A percentile compares a stretch with the other conserved stretches of the same genome.
phyloP scores from a whole-genome alignment of 306 rosid species.

The Datisca glomerata region DNA sequence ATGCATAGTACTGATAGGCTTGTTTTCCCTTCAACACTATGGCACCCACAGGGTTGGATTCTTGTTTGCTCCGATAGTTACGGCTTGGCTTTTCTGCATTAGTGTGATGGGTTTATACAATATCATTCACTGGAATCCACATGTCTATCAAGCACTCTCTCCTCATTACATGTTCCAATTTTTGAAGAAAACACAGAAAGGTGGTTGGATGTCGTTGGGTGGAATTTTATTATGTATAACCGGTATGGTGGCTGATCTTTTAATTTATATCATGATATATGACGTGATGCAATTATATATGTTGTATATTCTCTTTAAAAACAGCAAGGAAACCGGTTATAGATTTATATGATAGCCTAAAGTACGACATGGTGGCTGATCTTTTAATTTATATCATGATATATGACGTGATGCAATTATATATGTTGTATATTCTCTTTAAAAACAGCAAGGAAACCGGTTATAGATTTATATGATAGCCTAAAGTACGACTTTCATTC shows the following conservation, averaged over 20 bases:
- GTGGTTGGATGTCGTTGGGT: slow-evolving; percentile 90
- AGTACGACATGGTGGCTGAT: slow-evolving; percentile 23
- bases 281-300: too few species aligned
- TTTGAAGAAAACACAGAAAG: slow-evolving; percentile 52
- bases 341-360: too few species aligned
- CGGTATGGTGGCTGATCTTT: slow-evolving; percentile 18
- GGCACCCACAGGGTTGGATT: slow-evolving; percentile 95
- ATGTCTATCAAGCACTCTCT: slow-evolving; percentile 63
- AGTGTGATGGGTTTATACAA: slow-evolving; percentile 80
- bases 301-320: too few species aligned
- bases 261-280: neutral
- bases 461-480: too few species aligned
- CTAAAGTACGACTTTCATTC: slow-evolving; percentile 19
- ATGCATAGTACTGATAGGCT: slow-evolving; percentile 63
- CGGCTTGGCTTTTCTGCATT: slow-evolving; percentile 76
- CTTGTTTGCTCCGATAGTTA: slow-evolving; percentile 82
- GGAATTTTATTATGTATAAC: slow-evolving; percentile 87
- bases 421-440: too few species aligned
- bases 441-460: too few species aligned
- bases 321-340: too few species aligned
- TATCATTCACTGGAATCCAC: slow-evolving; percentile 61
- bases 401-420: too few species aligned
- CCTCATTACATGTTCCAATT: slow-evolving; percentile 57
- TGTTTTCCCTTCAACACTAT: slow-evolving; percentile 92
- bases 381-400: neutral